Conservation (phyloP, 2,329 filamentous ascomycete genomes). For the Blastomyces gilchristii region DNA sequence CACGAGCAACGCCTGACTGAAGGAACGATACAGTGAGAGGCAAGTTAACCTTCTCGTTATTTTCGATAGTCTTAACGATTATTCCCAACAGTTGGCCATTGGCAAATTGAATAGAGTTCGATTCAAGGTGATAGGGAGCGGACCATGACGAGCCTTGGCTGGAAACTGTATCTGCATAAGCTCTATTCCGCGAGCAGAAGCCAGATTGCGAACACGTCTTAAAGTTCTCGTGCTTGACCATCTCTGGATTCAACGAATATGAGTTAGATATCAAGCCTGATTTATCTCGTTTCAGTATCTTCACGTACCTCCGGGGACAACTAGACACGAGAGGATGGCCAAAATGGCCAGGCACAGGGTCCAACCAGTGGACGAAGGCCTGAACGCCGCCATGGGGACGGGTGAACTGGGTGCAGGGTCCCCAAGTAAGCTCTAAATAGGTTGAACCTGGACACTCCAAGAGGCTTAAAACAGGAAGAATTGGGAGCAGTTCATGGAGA, state of each 20-base stretch:
- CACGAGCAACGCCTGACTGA: constrained; percentile 75
- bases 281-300: background rate
- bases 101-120: constrained; percentile 62
- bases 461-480: background rate
- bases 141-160: constrained; percentile 57
- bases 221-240: constrained; percentile 93
- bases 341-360: constrained; percentile 53
- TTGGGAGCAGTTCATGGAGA: background rate
- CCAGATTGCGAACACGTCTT: constrained; percentile 93
- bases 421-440: background rate
- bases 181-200: constrained; percentile 93
- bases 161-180: constrained; percentile 67
- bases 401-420: background rate
- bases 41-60: constrained; percentile 59
- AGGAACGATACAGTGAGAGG: constrained; percentile 82
- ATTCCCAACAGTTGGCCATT: constrained; percentile 69
- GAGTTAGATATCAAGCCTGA: background rate
- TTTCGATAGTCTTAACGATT: constrained; percentile 67
- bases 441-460: background rate
- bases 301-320: constrained; percentile 54
- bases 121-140: constrained; percentile 68
- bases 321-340: constrained; percentile 48
- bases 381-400: constrained; percentile 12
- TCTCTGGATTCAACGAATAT: constrained; percentile 41
- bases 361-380: constrained; percentile 52